A percentile compares a stretch with the other conserved stretches of the same genome.
phyloP scores from a whole-genome alignment of 192 early-diverging fungal species.

The Backusella morwellensis region DNA sequence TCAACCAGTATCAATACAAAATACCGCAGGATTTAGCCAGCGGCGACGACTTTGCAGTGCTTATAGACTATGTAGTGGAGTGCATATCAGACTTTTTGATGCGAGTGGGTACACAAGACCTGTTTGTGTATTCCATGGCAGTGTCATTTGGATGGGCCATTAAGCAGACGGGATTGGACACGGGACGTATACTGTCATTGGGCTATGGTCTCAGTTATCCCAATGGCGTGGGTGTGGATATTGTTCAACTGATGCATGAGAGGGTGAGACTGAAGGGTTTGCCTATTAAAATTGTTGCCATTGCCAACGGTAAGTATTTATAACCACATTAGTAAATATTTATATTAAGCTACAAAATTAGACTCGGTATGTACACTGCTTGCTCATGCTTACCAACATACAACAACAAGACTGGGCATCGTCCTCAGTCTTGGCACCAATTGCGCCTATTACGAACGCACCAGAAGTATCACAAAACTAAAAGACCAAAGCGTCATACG shows the following conservation, averaged over 20 bases:
- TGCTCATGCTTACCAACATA: constrained; percentile 78
- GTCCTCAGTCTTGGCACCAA: constrained; percentile 95
- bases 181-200: constrained; percentile 58
- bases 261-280: constrained; percentile 68
- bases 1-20: constrained; percentile 78
- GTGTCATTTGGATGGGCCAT: constrained; percentile 93
- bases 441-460: constrained; percentile 68
- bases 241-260: constrained; percentile 75
- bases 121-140: constrained; percentile 54
- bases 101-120: constrained; percentile 46
- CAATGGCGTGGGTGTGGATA: constrained; percentile 80
- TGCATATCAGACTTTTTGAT: constrained; percentile 41
- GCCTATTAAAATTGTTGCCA: constrained; percentile 57
- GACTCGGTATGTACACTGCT: constrained; percentile 92
- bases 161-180: constrained; percentile 67
- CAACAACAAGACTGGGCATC: constrained; percentile 76
- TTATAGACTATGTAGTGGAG: constrained; percentile 82
- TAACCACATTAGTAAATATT: constrained; percentile 39
- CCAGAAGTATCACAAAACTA: constrained; percentile 41
- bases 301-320: constrained; percentile 34
- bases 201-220: constrained; percentile 81
- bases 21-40: constrained; percentile 63
- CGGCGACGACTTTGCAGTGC: constrained; percentile 46
- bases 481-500: not conserved
- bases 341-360: constrained; percentile 30